Evolutionary conservation across 805 yeast species (phyloP).

Genomic region (Spathaspora sp.): DNA sequence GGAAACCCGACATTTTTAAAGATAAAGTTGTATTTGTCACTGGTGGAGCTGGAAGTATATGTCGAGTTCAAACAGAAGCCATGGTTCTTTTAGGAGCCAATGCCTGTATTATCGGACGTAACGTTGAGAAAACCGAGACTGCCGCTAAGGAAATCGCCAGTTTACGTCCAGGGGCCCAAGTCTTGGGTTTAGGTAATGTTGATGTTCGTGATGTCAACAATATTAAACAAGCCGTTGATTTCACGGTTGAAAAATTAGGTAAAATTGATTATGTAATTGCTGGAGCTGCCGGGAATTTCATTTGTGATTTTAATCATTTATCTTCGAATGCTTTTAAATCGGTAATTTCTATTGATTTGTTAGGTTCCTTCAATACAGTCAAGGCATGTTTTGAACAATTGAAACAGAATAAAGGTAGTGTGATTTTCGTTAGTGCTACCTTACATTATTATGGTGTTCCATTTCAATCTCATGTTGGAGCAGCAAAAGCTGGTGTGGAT

Average conservation of each 20-base stretch:
- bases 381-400: slow-evolving; percentile 76
- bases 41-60: slow-evolving; percentile 96
- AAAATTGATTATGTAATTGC: slow-evolving; percentile 83
- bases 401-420: slow-evolving; percentile 61
- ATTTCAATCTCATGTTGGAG: slow-evolving; percentile 85
- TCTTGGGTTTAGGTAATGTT: slow-evolving; percentile 64
- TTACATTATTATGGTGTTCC: slow-evolving; percentile 88
- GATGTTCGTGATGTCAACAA: slow-evolving; percentile 74
- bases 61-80: slow-evolving; percentile 86
- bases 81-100: slow-evolving; percentile 79
- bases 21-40: slow-evolving; percentile 89
- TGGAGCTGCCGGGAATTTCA: slow-evolving; percentile 95
- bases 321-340: slow-evolving; percentile 86
- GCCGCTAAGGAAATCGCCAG: slow-evolving; percentile 66
- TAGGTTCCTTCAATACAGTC: slow-evolving; percentile 87
- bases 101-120: slow-evolving; percentile 83
- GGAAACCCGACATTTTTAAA: slow-evolving; percentile 65
- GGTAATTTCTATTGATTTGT: slow-evolving; percentile 79
- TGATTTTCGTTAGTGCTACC: slow-evolving; percentile 83
- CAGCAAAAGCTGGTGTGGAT: slow-evolving; percentile 95
- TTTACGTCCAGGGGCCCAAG: slow-evolving; percentile 59
- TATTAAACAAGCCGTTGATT: slow-evolving; percentile 59
- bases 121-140: slow-evolving; percentile 55
- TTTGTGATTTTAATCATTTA: slow-evolving; percentile 73
- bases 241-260: slow-evolving; percentile 67